phyloP scores from a whole-genome alignment of 371 early-diverging fungal species.

The Mucor lusitanicus region DNA sequence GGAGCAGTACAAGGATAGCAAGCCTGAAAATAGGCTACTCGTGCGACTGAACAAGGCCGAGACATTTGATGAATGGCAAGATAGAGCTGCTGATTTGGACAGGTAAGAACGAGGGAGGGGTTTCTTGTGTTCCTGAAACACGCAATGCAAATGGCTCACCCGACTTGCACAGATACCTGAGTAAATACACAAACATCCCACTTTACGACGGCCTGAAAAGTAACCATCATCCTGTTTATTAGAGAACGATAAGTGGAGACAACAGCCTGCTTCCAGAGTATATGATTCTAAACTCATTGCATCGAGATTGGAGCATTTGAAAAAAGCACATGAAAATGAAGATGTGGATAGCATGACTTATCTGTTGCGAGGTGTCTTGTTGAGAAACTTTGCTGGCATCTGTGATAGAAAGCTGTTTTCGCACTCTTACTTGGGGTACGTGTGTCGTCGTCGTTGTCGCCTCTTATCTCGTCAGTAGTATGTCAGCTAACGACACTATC shows the following conservation, averaged over 20 bases:
- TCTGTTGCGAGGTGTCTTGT: constrained; percentile 59
- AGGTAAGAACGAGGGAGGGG: constrained; percentile 21
- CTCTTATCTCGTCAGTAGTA: no score
- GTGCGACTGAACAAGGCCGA: constrained; percentile 42
- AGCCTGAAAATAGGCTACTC: constrained; percentile 43
- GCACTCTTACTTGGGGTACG: constrained; percentile 59
- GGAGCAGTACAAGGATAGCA: constrained; percentile 30
- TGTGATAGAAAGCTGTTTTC: constrained; percentile 64
- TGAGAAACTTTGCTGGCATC: constrained; percentile 76
- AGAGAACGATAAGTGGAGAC: constrained; percentile 64
- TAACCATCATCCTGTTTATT: background rate
- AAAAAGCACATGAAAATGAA: constrained; percentile 47
- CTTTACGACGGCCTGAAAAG: no score
- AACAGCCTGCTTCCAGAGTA: constrained; percentile 49
- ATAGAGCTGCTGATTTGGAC: constrained; percentile 59
- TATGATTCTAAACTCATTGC: constrained; percentile 73
- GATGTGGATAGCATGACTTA: constrained; percentile 67
- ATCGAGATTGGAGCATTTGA: constrained; percentile 54
- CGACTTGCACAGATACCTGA: constrained; percentile 3
- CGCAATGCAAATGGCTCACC: background rate
- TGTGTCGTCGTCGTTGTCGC: background rate
- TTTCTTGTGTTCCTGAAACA: background rate
- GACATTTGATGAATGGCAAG: constrained; percentile 64
- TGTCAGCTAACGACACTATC: background rate
- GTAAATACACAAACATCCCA: constrained; percentile 1